Evolutionary conservation across 2,329 filamentous ascomycete genomes (phyloP), one percentile per base, ranked within the genome.

Genomic region (Aspergillus tubingensis): DNA sequence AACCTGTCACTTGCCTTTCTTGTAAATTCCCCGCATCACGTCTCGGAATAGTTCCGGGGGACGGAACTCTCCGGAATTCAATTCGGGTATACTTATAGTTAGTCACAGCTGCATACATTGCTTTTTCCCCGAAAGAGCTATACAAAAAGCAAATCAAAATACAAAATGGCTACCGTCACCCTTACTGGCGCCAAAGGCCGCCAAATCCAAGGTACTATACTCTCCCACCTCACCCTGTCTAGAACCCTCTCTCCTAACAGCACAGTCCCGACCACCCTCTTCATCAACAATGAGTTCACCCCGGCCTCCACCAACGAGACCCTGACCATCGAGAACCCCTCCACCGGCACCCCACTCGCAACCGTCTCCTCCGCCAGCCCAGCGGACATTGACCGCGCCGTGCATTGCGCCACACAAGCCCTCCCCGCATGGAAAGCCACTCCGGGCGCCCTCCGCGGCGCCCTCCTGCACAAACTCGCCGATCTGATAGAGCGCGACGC

Each of bases 211-310:
- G 52, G 38, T 54, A 11, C n/a, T 17, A 11, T 15, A 15, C 25
- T 3, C 11, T 21, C 27, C n/a, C 27, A 11, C 11, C 27, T n/a
- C 15, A 13, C 36, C 19, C 11, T 13, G 25, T 8, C 25, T 27
- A 27, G 7, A 8, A 27, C 7, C 21, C 8, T 15, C 27, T 30
- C 21, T 8, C 39, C 21, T 41, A n/a, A 25, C 23, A 36, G 10
- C n/a, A 1, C 36, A 71, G 68, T 72, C 44, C 69, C 69, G 36
- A 67, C 67, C 4, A 67, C 66, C n/a, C 62, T 72, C 2, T 70
- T 72, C 41, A 72, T 72, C 52, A 58, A 72, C 62, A 72, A 70
- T 62, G 60, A 69, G 57, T 72, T 71, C 39, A 54, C 62, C 8
- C 58, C 67, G n/a, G 68, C 70, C 0, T 52, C 48, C 1, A 67